These are phyloP conservation scores for Phytophthora crassamura DNA, from an alignment of 352 stramenopile species.

Conservation along the genomic window DNA sequence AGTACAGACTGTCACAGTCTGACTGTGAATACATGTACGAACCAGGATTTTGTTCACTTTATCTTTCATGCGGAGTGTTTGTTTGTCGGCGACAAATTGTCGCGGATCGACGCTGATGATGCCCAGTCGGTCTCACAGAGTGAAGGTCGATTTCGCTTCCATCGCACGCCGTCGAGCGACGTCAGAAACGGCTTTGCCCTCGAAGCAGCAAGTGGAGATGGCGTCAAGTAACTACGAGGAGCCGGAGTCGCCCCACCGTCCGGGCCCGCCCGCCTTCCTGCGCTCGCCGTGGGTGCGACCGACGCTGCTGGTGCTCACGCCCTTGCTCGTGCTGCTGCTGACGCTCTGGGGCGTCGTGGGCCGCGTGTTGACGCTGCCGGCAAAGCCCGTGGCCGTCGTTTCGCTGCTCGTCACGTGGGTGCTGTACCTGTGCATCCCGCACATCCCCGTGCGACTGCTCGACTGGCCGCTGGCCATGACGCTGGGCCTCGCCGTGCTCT, in stretches of 20 bases:
- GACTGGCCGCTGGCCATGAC: constrained; percentile 73
- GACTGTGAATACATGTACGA: too few relatives aligned
- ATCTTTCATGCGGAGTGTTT: too few relatives aligned
- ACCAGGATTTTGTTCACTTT: too few relatives aligned
- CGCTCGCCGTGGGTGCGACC: constrained; percentile 28
- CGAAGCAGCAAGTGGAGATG: constrained; percentile 6
- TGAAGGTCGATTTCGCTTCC: too few relatives aligned
- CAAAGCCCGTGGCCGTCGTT: constrained; percentile 37
- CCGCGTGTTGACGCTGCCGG: constrained; percentile 54
- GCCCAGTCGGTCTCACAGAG: too few relatives aligned
- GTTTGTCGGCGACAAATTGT: too few relatives aligned
- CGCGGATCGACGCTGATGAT: constrained; percentile 16
- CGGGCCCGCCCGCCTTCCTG: constrained; percentile 27
- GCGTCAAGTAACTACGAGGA: constrained; percentile 7
- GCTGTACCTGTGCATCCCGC: constrained; percentile 64
- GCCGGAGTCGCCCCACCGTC: constrained; percentile 5
- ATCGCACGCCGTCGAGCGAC: not conserved
- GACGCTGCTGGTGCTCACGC: constrained; percentile 47
- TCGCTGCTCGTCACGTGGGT: constrained; percentile 42
- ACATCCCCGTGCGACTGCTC: constrained; percentile 50
- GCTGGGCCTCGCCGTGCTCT: constrained; percentile 34
- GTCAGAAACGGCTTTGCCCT: constrained; percentile 24
- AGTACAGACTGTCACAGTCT: too few relatives aligned
- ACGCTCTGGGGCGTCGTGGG: constrained; percentile 62
- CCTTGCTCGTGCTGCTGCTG: constrained; percentile 57